phyloP scores from a whole-genome alignment of 768 basidiomycete species.

The Lactarius trivialis region DNA sequence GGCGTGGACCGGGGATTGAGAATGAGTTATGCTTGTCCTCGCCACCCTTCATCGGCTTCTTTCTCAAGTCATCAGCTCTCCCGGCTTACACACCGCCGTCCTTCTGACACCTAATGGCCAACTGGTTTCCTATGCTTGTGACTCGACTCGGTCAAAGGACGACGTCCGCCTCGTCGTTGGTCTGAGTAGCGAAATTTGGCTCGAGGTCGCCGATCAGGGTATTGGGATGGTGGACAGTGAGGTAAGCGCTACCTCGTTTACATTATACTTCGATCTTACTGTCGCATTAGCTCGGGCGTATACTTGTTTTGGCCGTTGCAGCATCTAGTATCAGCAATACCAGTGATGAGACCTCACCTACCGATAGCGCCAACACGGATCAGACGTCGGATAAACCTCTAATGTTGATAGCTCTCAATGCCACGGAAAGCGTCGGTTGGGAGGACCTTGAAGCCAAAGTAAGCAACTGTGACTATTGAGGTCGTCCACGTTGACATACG shows the following conservation, averaged over 20 bases:
- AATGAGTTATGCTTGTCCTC: constrained; percentile 57
- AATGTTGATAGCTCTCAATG: constrained; percentile 65
- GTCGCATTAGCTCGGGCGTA: constrained; percentile 52
- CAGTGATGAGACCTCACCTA: constrained; percentile 23
- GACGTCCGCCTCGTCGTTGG: constrained; percentile 68
- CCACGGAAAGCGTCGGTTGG: constrained; percentile 57
- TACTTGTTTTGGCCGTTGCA: constrained; percentile 47
- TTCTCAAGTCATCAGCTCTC: constrained; percentile 51
- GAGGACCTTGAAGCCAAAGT: constrained; percentile 59
- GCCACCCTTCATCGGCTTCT: constrained; percentile 61
- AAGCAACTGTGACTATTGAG: constrained; percentile 17
- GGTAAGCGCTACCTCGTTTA: constrained; percentile 36
- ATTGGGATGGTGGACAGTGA: constrained; percentile 74
- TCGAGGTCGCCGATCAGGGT: constrained; percentile 59
- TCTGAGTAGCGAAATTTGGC: constrained; percentile 70
- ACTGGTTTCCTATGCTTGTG: constrained; percentile 57
- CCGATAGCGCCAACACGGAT: constrained; percentile 11
- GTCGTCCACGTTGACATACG: background rate
- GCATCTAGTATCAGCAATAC: background rate
- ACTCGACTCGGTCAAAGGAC: constrained; percentile 56
- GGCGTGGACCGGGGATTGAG: background rate
- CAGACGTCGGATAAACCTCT: constrained; percentile 39
- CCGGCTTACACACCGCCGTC: constrained; percentile 61
- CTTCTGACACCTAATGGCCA: constrained; percentile 71
- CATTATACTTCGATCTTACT: background rate